These are phyloP conservation scores for Isatis tinctoria DNA, from an alignment of 345 rosid species.

Conservation along the genomic window DNA sequence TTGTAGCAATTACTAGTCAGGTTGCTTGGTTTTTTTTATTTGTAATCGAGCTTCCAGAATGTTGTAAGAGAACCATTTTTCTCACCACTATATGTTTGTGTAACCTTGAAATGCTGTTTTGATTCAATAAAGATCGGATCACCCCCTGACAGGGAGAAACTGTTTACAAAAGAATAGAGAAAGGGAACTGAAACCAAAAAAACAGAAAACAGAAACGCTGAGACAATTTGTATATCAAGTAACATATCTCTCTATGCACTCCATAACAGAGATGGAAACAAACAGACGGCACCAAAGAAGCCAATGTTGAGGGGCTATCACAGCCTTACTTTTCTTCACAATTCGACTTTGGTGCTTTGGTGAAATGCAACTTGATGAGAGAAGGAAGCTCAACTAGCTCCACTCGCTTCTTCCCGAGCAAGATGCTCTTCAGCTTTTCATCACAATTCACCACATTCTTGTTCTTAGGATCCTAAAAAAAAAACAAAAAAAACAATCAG, in stretches of 20 bases:
- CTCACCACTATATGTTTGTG: neutral
- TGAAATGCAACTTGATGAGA: conserved; percentile 77
- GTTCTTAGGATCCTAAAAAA: conserved; percentile 57
- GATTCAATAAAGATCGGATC: neutral
- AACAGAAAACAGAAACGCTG: neutral
- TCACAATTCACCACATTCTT: conserved; percentile 84
- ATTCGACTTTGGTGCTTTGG: conserved; percentile 55
- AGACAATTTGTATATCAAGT: neutral
- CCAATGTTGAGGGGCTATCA: neutral
- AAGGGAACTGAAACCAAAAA: neutral
- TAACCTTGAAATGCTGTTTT: neutral
- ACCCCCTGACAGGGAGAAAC: neutral
- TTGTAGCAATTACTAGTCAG: neutral
- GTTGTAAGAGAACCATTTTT: neutral
- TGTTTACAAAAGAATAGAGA: neutral
- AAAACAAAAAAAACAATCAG: neutral
- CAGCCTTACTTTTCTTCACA: neutral
- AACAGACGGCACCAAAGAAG: conserved; percentile 4
- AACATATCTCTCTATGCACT: neutral
- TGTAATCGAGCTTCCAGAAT: conserved; percentile 7
- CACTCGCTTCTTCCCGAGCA: conserved; percentile 71
- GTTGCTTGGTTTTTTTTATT: conserved; percentile 4
- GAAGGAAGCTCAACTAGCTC: conserved; percentile 82
- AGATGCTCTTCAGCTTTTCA: conserved; percentile 61
- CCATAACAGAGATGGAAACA: conserved; percentile 1